phyloP scores from a whole-genome alignment of 176 grass and related monocot species.

The Cenchrus americanus region DNA sequence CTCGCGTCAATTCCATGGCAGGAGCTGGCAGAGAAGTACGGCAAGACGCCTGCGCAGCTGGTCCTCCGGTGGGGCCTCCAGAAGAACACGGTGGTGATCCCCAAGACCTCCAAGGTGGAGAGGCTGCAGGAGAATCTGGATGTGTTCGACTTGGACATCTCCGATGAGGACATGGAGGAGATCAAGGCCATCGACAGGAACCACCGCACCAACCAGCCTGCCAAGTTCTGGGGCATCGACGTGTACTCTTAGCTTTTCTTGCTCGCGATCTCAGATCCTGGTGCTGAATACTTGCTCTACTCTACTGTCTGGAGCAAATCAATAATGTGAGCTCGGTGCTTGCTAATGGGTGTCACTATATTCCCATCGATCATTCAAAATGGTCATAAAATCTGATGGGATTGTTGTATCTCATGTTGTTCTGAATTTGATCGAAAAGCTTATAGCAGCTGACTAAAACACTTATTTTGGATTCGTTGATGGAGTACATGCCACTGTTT shows the following conservation, averaged over 20 bases:
- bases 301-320: too few species aligned
- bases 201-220: conserved; percentile 83
- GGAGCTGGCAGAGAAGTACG: conserved; percentile 70
- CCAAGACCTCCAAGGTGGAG: conserved; percentile 82
- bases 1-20: background rate
- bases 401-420: background rate
- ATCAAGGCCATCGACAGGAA: conserved; percentile 75
- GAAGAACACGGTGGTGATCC: conserved; percentile 84
- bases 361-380: background rate
- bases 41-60: conserved; percentile 72
- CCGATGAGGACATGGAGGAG: conserved; percentile 76
- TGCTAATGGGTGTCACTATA: too few species aligned
- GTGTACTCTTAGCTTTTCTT: conserved; percentile 56
- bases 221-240: conserved; percentile 91
- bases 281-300: too few species aligned
- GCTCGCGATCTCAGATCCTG: too few species aligned
- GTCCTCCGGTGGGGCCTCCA: conserved; percentile 83
- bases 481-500: too few species aligned
- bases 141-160: conserved; percentile 73
- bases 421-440: background rate
- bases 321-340: too few species aligned
- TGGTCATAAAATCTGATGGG: background rate
- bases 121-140: conserved; percentile 75
- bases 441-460: too few species aligned
- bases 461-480: too few species aligned